Base-by-base conservation (phyloP, 768 basidiomycete species). In the Collybia mongolica region DNA sequence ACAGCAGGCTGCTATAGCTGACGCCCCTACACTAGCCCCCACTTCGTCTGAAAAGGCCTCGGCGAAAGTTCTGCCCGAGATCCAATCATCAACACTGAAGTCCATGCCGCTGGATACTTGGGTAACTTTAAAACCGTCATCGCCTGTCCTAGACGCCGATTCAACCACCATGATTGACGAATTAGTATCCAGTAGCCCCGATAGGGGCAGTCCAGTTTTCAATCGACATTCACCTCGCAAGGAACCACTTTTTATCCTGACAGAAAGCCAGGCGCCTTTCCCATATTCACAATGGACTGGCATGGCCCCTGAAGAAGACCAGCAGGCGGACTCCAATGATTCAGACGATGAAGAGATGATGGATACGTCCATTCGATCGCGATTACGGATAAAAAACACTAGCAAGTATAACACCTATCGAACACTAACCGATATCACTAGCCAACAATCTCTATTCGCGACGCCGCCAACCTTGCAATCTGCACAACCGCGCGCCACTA, bases 381-480 rank as follows among this genome's bases (percentile, higher is more conserved):
- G 11, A 23, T 43, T 49, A 58, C 53, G 38, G 44, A 38, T 44
- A 22, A 43, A 22, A 39, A 58, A 44, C 48, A 60, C 38, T 54
- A 53, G 22, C n/a, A 54, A 49, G 40, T 32, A 32, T 14, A 32
- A 14, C 11, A 14, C 32, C 14, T 83, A 70, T 60, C 80, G 77
- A 12, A 59, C 72, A 18, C 65, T 88, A 47, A 80, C 81, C 7
- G 79, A 83, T 51, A 73, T 88, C 48, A 74, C 81, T 22, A 67
- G 72, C 58, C 68, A 77, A 42, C 60, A 61, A 39, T 54, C 54
- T 17, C 57, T 72, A 36, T 68, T 70, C 43, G 52, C 65, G 24
- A 56, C 54, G 44, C 62, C 66, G 46, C 62, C 64, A 32, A 64
- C 64, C 45, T 58, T 62, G 35, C 65, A 63, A 20, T 69, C 74